Percentiles rank a stretch among this genome's conserved stretches.
phyloP scores from a whole-genome alignment of 2,329 filamentous ascomycete genomes.

The Aspergillus niger region DNA sequence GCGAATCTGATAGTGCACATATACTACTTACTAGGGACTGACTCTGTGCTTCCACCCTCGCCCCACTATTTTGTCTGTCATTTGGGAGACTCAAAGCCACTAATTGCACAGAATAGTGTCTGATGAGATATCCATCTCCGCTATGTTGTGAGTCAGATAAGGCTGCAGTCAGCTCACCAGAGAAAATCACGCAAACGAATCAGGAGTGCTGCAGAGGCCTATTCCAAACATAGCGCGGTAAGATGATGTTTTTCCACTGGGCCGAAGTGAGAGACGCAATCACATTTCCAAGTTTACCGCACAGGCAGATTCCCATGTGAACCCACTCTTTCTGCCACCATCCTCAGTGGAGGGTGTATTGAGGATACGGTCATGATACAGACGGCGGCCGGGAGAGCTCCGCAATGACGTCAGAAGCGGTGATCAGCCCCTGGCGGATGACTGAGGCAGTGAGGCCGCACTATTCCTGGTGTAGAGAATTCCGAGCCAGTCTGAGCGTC shows the following conservation, averaged over 20 bases:
- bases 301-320: background rate
- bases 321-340: too few species aligned
- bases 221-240: background rate
- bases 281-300: background rate
- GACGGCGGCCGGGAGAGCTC: background rate
- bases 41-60: background rate
- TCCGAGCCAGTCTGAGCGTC: background rate
- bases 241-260: background rate
- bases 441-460: conserved; percentile 10
- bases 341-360: background rate
- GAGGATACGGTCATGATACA: background rate
- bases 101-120: background rate
- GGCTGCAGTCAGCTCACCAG: background rate
- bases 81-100: background rate
- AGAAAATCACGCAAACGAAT: background rate
- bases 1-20: background rate
- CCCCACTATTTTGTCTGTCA: background rate
- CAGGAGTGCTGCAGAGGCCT: background rate
- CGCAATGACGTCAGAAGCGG: conserved; percentile 10
- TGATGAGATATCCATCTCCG: background rate
- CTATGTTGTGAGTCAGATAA: background rate
- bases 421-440: conserved; percentile 9
- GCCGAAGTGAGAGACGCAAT: background rate
- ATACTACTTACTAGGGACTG: background rate
- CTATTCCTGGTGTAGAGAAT: background rate